These are phyloP conservation scores for Imleria badia DNA, from an alignment of 768 basidiomycete genomes.

Conservation along the genomic window DNA sequence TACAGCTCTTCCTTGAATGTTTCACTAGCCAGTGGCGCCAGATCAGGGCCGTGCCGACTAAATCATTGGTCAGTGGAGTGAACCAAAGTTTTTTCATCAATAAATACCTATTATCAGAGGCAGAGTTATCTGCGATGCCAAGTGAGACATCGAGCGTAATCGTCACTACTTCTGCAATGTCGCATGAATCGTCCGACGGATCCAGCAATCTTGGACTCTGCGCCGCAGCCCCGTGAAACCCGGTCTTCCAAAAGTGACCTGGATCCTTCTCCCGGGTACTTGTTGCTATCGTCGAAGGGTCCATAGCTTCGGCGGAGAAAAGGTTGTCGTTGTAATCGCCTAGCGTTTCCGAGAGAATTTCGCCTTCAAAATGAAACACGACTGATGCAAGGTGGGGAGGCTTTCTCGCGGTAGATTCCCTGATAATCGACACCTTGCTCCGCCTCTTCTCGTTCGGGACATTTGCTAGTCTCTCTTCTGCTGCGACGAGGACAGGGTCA, in stretches of 20 bases:
- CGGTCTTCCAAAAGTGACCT: neutral
- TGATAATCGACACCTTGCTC: neutral
- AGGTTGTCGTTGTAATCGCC: neutral
- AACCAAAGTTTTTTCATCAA: neutral
- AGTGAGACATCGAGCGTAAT: neutral
- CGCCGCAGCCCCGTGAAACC: neutral
- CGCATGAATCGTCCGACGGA: constrained; percentile 1
- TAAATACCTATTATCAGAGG: constrained; percentile 13
- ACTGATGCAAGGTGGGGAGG: neutral
- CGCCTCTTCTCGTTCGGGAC: neutral
- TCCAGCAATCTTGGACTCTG: neutral
- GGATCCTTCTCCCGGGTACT: neutral
- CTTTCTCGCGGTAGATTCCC: neutral
- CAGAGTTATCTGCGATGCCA: neutral
- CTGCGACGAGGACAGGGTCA: constrained; percentile 23
- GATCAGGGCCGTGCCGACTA: constrained; percentile 8
- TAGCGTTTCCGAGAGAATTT: neutral
- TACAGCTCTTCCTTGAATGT: constrained; percentile 30
- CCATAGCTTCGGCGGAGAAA: neutral
- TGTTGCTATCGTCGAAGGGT: neutral
- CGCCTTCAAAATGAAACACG: neutral
- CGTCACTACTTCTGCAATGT: constrained; percentile 8
- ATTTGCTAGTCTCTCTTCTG: constrained; percentile 12
- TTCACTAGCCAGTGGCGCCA: constrained; percentile 30
- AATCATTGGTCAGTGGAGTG: neutral